Evolutionary conservation across 169 alveolate species (phyloP), one percentile per base, ranked within the genome.

Genomic region (Cryptosporidium ryanae): DNA sequence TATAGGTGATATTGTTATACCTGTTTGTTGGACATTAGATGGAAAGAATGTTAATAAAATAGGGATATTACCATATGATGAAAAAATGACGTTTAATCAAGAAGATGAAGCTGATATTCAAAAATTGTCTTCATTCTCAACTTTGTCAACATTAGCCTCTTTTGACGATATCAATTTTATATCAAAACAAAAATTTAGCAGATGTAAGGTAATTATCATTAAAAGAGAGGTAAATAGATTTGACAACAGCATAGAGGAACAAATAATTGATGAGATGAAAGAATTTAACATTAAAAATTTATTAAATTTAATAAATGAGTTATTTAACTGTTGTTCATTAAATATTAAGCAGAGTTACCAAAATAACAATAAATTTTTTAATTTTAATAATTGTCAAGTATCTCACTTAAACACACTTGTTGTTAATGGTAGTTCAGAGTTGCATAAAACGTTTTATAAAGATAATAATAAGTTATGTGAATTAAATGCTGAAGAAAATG

Each of bases 11-110:
- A 23, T 59, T 27, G 13, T 76, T 12, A 59, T 76, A 1, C 71
- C 71, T 1, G 21, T 76, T 18, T 27, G 63, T 21, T 76, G 87
- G 87, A 21, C 71, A 27, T 23, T 23, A 12, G 76, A 76, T 52
- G 27, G 27, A n/a, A 17, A 52, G 13, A n/a, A 17, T 52, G 2
- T 52, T 7, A 7, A 17, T n/a, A 17, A 52, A n/a, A 6, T 52
- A 52, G 0, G 18, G 13, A n/a, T 52, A n/a, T 52, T 52, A 52
- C 63, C 63, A 52, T 52, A 52, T 52, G 13, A 4, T 7, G 63
- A 52, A 52, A 52, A 52, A n/a, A n/a, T 6, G 5, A 52, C 5
- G 5, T n/a, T 52, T 52, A 21, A 52, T 52, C 21, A 52, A n/a
- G 27, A 52, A 52, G 6, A 52, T n/a, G 31, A 1, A 12, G 27